These are phyloP conservation scores for Vicia villosa DNA, from an alignment of 306 rosid genomes.

Conservation along the genomic window DNA sequence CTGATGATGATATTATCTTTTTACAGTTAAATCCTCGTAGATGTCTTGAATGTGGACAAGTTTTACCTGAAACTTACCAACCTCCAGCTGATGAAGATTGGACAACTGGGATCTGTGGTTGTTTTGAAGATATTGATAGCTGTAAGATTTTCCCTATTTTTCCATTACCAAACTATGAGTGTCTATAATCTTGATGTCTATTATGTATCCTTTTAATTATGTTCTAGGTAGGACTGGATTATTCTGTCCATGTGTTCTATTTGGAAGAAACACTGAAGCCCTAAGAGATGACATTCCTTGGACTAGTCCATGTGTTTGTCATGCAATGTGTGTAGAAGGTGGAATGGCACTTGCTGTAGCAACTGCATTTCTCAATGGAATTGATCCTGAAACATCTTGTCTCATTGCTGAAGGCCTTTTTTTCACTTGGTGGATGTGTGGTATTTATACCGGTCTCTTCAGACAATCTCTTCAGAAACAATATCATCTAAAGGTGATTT, in stretches of 20 bases:
- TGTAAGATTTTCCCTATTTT: background rate
- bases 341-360: slow-evolving; percentile 24
- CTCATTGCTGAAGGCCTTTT: slow-evolving; percentile 25
- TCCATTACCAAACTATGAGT: background rate
- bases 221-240: slow-evolving; percentile 20
- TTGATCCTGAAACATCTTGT: slow-evolving; percentile 30
- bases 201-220: background rate
- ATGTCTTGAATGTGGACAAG: slow-evolving; percentile 33
- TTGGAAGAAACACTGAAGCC: slow-evolving; percentile 20
- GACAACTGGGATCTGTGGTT: slow-evolving; percentile 32
- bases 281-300: slow-evolving; percentile 15
- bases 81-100: slow-evolving; percentile 33
- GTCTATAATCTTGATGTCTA: background rate
- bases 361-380: slow-evolving; percentile 21
- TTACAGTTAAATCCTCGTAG: slow-evolving; percentile 22
- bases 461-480: slow-evolving; percentile 21
- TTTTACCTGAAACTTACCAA: slow-evolving; percentile 19
- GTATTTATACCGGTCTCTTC: slow-evolving; percentile 23
- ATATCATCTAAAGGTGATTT: slow-evolving; percentile 23
- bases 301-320: slow-evolving; percentile 16
- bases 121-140: background rate
- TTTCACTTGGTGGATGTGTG: slow-evolving; percentile 32
- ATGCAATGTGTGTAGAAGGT: slow-evolving; percentile 32
- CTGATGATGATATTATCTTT: background rate
- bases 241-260: slow-evolving; percentile 23